phyloP scores from a whole-genome alignment of 2,329 filamentous ascomycete species.

The Sclerotinia minor region DNA sequence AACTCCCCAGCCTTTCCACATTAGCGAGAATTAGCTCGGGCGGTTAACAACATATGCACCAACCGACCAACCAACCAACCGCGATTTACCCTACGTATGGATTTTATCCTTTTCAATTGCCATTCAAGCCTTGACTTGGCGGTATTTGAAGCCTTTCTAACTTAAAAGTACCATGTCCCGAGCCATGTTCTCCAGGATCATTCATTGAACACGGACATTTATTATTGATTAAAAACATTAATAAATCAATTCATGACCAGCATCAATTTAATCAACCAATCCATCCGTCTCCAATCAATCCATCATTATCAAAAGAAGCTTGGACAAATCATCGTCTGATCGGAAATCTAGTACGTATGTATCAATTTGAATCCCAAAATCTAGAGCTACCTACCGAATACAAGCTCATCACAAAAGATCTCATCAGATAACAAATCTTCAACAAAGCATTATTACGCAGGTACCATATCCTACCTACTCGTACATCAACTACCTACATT shows the following conservation, averaged over 20 bases:
- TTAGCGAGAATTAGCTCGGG: slow-evolving; percentile 20
- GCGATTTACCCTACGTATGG: too few species aligned
- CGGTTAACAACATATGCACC: slow-evolving; percentile 3
- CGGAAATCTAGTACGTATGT: not conserved
- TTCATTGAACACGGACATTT: slow-evolving; percentile 12
- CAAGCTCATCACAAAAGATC: not conserved
- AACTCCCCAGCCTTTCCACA: slow-evolving; percentile 11
- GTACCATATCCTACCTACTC: not conserved
- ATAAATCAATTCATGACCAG: not conserved
- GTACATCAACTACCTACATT: too few species aligned
- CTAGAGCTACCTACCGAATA: too few species aligned
- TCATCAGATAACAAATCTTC: not conserved
- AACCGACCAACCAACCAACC: too few species aligned
- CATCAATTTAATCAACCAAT: not conserved
- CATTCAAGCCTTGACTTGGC: too few species aligned
- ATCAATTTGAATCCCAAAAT: not conserved
- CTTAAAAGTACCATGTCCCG: too few species aligned
- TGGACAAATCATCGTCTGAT: slow-evolving; percentile 7
- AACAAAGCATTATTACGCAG: not conserved
- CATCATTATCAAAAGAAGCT: slow-evolving; percentile 10
- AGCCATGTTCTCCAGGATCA: too few species aligned
- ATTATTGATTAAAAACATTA: not conserved
- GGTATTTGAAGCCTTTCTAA: too few species aligned
- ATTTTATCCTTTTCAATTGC: too few species aligned
- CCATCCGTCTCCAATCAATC: slow-evolving; percentile 17